These are phyloP conservation scores for Dovyalis caffra DNA, from an alignment of 345 rosid genomes.

Conservation along the genomic window DNA sequence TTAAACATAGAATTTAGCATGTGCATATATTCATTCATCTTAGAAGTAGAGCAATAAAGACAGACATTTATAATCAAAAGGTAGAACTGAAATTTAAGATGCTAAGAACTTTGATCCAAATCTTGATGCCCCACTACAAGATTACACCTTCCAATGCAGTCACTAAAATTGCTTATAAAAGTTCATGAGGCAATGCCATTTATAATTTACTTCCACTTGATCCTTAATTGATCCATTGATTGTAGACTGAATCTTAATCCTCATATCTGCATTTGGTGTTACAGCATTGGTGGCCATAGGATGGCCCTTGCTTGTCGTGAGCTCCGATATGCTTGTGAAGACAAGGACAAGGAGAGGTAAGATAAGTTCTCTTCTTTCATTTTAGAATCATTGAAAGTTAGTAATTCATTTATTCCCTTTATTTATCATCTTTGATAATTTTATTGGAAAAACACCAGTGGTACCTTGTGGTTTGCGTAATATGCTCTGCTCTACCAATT, in stretches of 20 bases:
- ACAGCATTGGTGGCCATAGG: conserved; percentile 30
- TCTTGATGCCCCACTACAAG: too few relatives aligned
- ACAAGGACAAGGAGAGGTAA: conserved; percentile 19
- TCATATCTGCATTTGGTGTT: neutral
- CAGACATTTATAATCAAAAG: neutral
- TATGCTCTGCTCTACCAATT: neutral
- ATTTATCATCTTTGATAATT: too few relatives aligned
- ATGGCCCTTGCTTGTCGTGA: conserved; percentile 20
- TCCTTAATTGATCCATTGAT: neutral
- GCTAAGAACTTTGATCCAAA: neutral
- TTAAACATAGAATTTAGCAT: neutral
- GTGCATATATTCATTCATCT: neutral
- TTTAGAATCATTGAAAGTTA: neutral
- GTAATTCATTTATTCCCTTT: neutral
- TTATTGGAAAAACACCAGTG: neutral
- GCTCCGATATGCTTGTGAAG: conserved; percentile 19
- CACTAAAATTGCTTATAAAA: too few relatives aligned
- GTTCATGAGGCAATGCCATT: neutral
- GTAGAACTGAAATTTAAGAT: neutral
- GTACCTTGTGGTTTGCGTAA: neutral
- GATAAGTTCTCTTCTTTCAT: neutral
- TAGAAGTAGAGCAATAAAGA: neutral
- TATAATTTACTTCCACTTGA: neutral
- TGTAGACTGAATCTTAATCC: neutral
- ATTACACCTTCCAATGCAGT: too few relatives aligned